Conservation (phyloP, 345 rosid species). For the Lumnitzera littorea region DNA sequence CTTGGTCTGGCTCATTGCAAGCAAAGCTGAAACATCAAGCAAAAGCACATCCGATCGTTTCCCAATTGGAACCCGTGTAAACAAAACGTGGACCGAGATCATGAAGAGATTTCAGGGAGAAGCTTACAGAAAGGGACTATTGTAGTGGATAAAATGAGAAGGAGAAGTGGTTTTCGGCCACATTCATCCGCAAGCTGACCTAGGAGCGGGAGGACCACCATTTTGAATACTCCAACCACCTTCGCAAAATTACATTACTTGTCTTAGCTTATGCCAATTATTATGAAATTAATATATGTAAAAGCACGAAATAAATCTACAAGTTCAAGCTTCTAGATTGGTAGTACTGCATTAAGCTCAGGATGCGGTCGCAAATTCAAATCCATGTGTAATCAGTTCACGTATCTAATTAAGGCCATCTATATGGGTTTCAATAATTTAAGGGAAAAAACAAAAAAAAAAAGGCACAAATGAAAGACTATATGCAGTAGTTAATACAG, state of each 20-base stretch:
- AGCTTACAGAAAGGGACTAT: conserved; percentile 43
- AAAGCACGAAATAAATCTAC: no score
- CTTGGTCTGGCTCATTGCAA: conserved; percentile 30
- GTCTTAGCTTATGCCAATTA: background rate
- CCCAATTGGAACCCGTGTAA: no score
- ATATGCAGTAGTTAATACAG: no score
- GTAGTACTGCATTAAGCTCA: no score
- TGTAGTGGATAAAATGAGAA: conserved; percentile 36
- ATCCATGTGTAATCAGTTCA: no score
- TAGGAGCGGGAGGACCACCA: conserved; percentile 42
- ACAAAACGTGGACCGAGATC: background rate
- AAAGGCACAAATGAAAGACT: no score
- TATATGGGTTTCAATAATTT: no score
- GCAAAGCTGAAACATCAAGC: conserved; percentile 30
- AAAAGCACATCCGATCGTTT: background rate
- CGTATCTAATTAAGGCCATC: no score
- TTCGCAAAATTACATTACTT: conserved; percentile 1
- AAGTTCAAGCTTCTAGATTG: no score
- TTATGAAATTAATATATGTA: background rate
- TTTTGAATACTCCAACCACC: conserved; percentile 57
- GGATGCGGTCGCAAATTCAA: no score
- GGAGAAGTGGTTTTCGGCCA: conserved; percentile 47
- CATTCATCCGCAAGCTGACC: conserved; percentile 58
- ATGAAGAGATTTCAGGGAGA: background rate
- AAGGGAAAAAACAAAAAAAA: no score